phyloP scores from a whole-genome alignment of 106 monocot species.

The Hemerocallis citrina region DNA sequence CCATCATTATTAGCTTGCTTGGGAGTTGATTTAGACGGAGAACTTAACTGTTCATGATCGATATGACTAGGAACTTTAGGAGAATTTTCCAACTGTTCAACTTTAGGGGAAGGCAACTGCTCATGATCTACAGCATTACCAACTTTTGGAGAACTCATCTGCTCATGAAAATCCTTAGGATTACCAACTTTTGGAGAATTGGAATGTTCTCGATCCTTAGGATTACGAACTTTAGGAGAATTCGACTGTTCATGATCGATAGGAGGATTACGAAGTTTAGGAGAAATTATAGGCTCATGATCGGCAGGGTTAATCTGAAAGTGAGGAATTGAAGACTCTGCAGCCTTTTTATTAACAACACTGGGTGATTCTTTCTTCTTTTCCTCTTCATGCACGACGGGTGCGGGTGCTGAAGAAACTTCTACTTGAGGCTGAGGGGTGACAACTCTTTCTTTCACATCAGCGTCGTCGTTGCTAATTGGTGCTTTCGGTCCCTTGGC shows the following conservation, averaged over 20 bases:
- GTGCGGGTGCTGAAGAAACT: not conserved
- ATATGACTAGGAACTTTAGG: not conserved
- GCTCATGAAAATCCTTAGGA: no score
- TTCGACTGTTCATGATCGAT: not conserved
- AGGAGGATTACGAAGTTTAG: no score
- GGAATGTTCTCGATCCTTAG: no score
- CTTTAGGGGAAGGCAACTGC: no score
- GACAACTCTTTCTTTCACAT: not conserved
- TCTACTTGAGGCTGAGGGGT: constrained; percentile 1
- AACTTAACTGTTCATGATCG: not conserved
- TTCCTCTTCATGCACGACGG: not conserved
- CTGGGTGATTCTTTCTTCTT: no score
- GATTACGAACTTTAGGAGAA: no score
- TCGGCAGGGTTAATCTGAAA: no score
- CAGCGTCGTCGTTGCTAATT: not conserved
- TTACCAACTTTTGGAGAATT: no score
- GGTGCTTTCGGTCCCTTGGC: not conserved
- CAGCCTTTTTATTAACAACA: no score
- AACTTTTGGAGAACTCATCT: no score
- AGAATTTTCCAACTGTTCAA: no score
- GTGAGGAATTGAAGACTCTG: not conserved
- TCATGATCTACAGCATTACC: no score
- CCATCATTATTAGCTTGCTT: not conserved
- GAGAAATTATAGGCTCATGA: not conserved
- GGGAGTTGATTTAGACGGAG: not conserved